phyloP scores from a whole-genome alignment of 2,329 filamentous ascomycete genomes.

The Pyricularia pennisetigena region DNA sequence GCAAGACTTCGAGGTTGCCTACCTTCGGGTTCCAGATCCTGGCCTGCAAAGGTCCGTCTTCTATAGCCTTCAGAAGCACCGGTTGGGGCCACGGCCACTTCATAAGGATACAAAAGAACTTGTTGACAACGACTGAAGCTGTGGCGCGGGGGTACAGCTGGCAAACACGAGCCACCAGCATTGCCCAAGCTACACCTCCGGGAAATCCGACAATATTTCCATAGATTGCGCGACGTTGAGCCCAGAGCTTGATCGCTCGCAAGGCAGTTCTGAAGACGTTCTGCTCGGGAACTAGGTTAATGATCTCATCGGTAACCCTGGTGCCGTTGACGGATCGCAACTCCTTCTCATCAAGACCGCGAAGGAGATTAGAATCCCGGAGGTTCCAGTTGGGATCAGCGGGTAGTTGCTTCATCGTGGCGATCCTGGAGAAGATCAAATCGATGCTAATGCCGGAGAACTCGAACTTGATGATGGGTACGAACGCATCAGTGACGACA shows the following conservation, averaged over 20 bases:
- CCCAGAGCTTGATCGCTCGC: constrained; percentile 93
- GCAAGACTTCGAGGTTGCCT: constrained; percentile 15
- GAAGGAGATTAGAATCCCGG: constrained; percentile 73
- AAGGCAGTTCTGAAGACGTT: constrained; percentile 84
- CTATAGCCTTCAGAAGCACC: constrained; percentile 81
- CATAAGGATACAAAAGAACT: constrained; percentile 88
- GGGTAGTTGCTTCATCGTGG: constrained; percentile 60
- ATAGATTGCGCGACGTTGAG: constrained; percentile 84
- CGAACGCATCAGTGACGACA: constrained; percentile 80
- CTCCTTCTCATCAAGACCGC: constrained; percentile 78
- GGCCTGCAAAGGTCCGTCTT: constrained; percentile 70
- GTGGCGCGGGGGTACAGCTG: constrained; percentile 93
- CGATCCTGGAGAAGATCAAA: constrained; percentile 75
- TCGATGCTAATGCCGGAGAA: constrained; percentile 89
- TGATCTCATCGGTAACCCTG: constrained; percentile 85
- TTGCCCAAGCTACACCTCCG: constrained; percentile 95
- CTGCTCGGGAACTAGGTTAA: constrained; percentile 78
- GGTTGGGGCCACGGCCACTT: constrained; percentile 92
- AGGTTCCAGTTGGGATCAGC: constrained; percentile 59
- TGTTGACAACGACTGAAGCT: constrained; percentile 77
- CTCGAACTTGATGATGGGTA: constrained; percentile 96
- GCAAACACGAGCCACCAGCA: constrained; percentile 91
- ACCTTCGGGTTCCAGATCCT: constrained; percentile 93
- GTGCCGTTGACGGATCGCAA: constrained; percentile 89
- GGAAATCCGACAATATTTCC: constrained; percentile 95